These are phyloP conservation scores for Coniochaeta hoffmannii DNA, from an alignment of 2,329 filamentous ascomycete genomes.

Conservation along the genomic window DNA sequence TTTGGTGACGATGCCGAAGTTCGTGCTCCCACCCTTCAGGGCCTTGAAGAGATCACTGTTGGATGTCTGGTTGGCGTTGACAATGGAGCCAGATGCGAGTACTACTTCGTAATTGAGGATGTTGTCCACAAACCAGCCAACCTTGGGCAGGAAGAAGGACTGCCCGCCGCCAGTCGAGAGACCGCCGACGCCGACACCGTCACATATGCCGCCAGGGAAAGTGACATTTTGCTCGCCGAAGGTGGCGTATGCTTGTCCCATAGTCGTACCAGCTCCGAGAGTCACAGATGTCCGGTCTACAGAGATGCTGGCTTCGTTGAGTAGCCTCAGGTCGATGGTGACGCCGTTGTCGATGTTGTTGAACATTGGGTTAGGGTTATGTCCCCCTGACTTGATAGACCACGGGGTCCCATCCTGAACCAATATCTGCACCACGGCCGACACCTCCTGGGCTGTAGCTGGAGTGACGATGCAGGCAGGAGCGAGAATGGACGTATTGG, in stretches of 20 bases:
- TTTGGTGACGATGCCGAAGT: constrained; percentile 29
- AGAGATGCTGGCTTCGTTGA: constrained; percentile 23
- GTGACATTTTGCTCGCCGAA: constrained; percentile 15
- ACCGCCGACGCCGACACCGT: constrained; percentile 19
- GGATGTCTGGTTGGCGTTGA: constrained; percentile 24
- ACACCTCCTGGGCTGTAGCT: constrained; percentile 24
- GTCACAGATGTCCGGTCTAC: constrained; percentile 19
- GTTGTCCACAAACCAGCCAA: constrained; percentile 33
- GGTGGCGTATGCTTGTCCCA: constrained; percentile 28
- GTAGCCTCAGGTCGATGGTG: constrained; percentile 26
- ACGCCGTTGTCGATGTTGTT: constrained; percentile 29
- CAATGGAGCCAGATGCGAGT: constrained; percentile 29
- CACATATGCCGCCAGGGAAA: constrained; percentile 17
- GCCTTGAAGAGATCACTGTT: constrained; percentile 18
- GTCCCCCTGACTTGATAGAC: constrained; percentile 30
- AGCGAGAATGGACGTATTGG: constrained; percentile 8
- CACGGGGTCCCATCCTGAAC: constrained; percentile 23
- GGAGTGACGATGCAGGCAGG: constrained; percentile 14
- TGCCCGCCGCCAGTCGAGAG: constrained; percentile 16
- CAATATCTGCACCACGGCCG: constrained; percentile 25
- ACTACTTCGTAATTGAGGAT: constrained; percentile 33
- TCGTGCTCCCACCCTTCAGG: constrained; percentile 35
- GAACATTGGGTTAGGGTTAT: constrained; percentile 22
- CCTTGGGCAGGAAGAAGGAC: constrained; percentile 15
- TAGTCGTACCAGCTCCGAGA: constrained; percentile 27